Evolutionary conservation across 495 filamentous ascomycete species (phyloP).

Genomic region (Penicillium crystallinum): DNA sequence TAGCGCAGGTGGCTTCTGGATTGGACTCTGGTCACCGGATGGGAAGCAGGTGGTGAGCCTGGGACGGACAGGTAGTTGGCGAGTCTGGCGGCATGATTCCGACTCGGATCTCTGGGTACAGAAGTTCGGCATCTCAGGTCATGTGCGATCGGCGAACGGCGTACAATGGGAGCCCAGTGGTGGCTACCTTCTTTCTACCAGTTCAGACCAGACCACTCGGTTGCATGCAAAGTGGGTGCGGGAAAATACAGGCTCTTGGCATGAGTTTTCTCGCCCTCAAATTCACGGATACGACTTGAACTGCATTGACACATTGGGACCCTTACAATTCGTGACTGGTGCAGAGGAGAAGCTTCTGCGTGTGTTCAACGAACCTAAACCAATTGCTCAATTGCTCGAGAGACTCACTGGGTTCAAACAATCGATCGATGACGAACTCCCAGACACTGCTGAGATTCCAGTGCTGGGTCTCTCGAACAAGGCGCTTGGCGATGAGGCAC

Average conservation of each 20-base stretch:
- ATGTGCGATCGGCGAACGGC: constrained; percentile 72
- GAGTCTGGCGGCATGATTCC: constrained; percentile 62
- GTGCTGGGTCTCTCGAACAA: constrained; percentile 97
- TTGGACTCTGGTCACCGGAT: constrained; percentile 83
- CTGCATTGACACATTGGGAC: constrained; percentile 71
- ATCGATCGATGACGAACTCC: constrained; percentile 46
- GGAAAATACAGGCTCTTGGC: constrained; percentile 60
- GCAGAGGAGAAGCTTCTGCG: constrained; percentile 96
- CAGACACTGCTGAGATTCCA: constrained; percentile 87
- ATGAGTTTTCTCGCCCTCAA: constrained; percentile 92
- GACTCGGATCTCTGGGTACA: constrained; percentile 67
- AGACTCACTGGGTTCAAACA: constrained; percentile 58
- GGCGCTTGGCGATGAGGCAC: constrained; percentile 56
- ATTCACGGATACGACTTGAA: constrained; percentile 99
- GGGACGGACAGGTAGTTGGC: constrained; percentile 90
- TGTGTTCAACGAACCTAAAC: constrained; percentile 87
- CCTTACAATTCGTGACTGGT: constrained; percentile 79
- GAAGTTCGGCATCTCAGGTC: constrained; percentile 72
- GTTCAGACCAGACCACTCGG: constrained; percentile 91
- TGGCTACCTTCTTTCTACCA: constrained; percentile 79
- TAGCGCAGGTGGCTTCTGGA: constrained; percentile 94
- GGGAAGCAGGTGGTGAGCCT: constrained; percentile 71
- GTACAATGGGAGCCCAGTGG: constrained; percentile 81
- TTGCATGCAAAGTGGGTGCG: constrained; percentile 80
- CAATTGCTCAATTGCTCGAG: constrained; percentile 67